Evolutionary conservation across 768 basidiomycete genomes (phyloP), one percentile per base, ranked within the genome.

Genomic region (Suillus americanus): DNA sequence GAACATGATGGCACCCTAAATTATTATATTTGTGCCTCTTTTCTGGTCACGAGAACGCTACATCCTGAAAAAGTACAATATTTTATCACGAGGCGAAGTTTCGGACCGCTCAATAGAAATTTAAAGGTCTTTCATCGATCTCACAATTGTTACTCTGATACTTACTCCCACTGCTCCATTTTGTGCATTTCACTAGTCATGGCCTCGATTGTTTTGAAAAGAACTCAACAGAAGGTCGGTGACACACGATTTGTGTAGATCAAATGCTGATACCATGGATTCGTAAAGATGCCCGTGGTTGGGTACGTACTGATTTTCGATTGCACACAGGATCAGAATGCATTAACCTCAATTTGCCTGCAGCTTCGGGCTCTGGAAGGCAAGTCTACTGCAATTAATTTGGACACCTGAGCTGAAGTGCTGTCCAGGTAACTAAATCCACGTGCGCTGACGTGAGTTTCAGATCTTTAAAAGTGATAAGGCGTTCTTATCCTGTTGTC

Each of bases 361-460:
- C 65, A 90, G 89, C 71, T 83, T 89, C 68, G 89, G 89, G 64
- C 81, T 89, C 62, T 90, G 89, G 89, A 89, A 90, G 82, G 89
- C 83, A 67, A 59, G 75, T 72, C n/a, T 20, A 37, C 13, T 59
- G n/a, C 40, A 46, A 23, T 20, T 38, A 35, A 23, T 46, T 16
- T 41, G 30, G 33, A 50, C 35, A 50, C 50, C n/a, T 46, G 43
- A 48, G 66, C 10, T 72, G 35, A 33, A 48, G 8, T 30, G 9
- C 23, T 20, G 2, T 46, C 33, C 67, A 89, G 88, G 81, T 89
- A 67, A 84, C 83, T 62, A 88, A 83, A 66, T 73, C 81, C 59
- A 77, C 77, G 56, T 89, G 88, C 68, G 87, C 89, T 56, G 83
- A 88, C 53, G 87, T 89, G 66, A 71, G 80, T 71, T 63, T 46